These are phyloP conservation scores for Vairimorpha necatrix DNA, from an alignment of 371 early-diverging fungal genomes.

Conservation along the genomic window DNA sequence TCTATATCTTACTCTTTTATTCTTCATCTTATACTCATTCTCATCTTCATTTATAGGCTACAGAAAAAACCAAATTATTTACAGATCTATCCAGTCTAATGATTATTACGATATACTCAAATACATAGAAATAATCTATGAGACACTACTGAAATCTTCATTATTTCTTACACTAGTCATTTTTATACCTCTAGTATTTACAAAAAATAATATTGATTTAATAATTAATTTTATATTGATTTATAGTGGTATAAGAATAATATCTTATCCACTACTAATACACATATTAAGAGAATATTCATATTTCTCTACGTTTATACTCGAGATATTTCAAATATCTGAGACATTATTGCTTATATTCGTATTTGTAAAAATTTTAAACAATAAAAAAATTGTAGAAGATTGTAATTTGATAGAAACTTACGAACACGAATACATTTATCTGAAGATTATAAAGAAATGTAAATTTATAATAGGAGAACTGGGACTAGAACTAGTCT, in stretches of 20 bases:
- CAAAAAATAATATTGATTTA: neutral
- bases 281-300: neutral
- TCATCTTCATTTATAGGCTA: neutral
- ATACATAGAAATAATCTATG: neutral
- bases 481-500: neutral
- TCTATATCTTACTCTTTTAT: neutral
- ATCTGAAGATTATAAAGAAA: neutral
- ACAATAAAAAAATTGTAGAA: neutral
- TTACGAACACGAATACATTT: slow-evolving; percentile 4
- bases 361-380: neutral
- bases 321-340: neutral
- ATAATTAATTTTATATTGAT: neutral
- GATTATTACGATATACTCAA: neutral
- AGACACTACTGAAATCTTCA: neutral
- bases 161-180: neutral
- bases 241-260: neutral
- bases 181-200: neutral
- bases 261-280: neutral
- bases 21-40: neutral
- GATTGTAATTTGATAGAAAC: neutral
- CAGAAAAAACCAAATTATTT: neutral
- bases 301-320: neutral
- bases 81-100: neutral
- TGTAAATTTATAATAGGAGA: neutral
- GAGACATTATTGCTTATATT: neutral